Evolutionary conservation across 495 filamentous ascomycete genomes (phyloP).

Genomic region (Neurospora pannonica): DNA sequence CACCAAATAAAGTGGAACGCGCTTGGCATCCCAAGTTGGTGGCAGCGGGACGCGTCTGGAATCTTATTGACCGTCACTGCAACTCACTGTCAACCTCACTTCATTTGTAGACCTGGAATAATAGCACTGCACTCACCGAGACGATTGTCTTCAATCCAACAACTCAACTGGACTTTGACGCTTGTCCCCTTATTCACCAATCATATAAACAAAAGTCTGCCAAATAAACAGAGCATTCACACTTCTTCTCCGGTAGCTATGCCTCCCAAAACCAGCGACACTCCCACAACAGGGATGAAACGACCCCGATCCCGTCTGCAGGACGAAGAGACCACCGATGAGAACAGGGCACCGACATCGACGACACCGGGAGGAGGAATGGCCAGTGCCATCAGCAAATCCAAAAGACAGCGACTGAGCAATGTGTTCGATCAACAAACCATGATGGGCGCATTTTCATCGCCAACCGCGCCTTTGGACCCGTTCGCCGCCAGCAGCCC

Average conservation of each 20-base stretch:
- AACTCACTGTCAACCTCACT: background rate
- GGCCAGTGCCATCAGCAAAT: background rate
- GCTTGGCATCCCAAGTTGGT: background rate
- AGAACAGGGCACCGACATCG: background rate
- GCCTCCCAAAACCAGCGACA: background rate
- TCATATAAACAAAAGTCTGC: background rate
- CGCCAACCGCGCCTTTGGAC: background rate
- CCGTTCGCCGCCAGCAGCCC: background rate
- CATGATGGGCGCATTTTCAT: background rate
- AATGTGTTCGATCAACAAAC: background rate
- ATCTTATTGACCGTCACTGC: background rate
- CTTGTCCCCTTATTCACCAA: background rate
- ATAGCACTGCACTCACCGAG: background rate
- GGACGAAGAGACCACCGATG: background rate
- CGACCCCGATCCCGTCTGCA: background rate
- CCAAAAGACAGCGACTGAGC: background rate
- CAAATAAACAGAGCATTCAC: background rate
- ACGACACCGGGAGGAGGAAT: background rate
- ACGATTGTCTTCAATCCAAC: background rate
- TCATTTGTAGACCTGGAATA: background rate
- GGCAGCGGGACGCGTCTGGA: background rate
- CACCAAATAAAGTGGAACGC: background rate
- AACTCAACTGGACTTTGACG: background rate
- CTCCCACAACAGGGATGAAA: background rate
- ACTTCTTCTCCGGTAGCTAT: background rate